Percentiles rank a stretch among this genome's conserved stretches.
Evolutionary conservation across 495 filamentous ascomycete species (phyloP).

Genomic region (Aspergillus indologenus): DNA sequence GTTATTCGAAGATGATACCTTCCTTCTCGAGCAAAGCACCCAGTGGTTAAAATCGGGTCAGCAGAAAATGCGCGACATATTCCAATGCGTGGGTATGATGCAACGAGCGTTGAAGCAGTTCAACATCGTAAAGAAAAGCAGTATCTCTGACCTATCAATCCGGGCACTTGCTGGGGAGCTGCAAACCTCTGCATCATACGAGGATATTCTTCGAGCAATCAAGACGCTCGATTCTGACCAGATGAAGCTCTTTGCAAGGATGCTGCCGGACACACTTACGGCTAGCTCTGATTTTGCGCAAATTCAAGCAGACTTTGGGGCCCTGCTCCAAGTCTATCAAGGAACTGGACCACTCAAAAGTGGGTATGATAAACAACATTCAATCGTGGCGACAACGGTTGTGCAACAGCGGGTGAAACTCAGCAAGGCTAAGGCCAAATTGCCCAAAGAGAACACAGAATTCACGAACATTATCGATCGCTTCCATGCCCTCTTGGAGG

Average conservation of each 20-base stretch:
- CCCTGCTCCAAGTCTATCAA: slow-evolving; percentile 36
- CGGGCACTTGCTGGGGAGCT: slow-evolving; percentile 57
- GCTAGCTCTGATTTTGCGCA: slow-evolving; percentile 18
- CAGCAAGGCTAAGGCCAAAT: slow-evolving; percentile 70
- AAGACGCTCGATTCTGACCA: slow-evolving; percentile 49
- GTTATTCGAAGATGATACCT: slow-evolving; percentile 53
- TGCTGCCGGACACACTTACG: slow-evolving; percentile 19
- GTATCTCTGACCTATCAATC: slow-evolving; percentile 53
- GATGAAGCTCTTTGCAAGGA: slow-evolving; percentile 21
- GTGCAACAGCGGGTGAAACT: slow-evolving; percentile 84
- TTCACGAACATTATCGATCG: slow-evolving; percentile 74
- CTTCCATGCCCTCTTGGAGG: slow-evolving; percentile 53
- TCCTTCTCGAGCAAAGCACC: slow-evolving; percentile 36
- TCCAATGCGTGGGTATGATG: slow-evolving; percentile 47
- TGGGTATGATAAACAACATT: slow-evolving; percentile 68
- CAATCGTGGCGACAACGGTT: slow-evolving; percentile 75
- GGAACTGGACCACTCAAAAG: slow-evolving; percentile 59
- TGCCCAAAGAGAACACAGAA: slow-evolving; percentile 69
- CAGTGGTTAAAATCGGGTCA: slow-evolving; percentile 34
- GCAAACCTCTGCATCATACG: slow-evolving; percentile 44
- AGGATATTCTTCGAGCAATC: slow-evolving; percentile 51
- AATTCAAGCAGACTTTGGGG: slow-evolving; percentile 30
- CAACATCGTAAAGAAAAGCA: slow-evolving; percentile 33
- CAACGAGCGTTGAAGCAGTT: slow-evolving; percentile 41
- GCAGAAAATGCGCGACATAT: slow-evolving; percentile 42